Percentiles rank a stretch among this genome's conserved stretches.
phyloP scores from a whole-genome alignment of 345 rosid genomes.

The Odontarrhena argentea region DNA sequence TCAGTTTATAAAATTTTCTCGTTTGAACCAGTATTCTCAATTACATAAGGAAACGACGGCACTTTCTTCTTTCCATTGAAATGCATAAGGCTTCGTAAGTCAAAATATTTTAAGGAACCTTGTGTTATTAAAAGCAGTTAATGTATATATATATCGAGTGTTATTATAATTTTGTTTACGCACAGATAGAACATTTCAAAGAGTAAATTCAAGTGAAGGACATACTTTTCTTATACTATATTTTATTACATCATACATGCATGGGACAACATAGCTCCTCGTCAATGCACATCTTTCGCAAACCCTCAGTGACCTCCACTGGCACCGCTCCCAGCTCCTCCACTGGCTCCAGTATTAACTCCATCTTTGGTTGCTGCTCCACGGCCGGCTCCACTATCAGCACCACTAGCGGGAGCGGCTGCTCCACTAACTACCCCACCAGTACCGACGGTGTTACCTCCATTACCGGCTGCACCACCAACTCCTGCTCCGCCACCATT shows the following conservation, averaged over 20 bases:
- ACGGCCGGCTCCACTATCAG: not conserved
- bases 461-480: not conserved
- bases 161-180: not conserved
- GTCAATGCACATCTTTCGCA: slow-evolving; percentile 3
- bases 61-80: not conserved
- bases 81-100: not conserved
- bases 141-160: not conserved
- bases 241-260: slow-evolving; percentile 12
- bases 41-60: not conserved
- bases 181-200: not conserved
- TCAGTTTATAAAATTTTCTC: not conserved
- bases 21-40: not conserved
- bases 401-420: not conserved
- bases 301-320: slow-evolving; percentile 31
- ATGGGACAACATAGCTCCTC: slow-evolving; percentile 24
- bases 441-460: not conserved
- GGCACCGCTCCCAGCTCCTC: not conserved
- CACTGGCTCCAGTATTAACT: not conserved
- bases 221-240: not conserved
- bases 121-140: not conserved
- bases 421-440: not conserved
- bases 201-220: slow-evolving; percentile 1
- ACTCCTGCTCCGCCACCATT: not conserved
- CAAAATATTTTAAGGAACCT: not conserved
- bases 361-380: not conserved